Evolutionary conservation across 257 asterid genomes (phyloP).

Genomic region (Phtheirospermum japonicum): DNA sequence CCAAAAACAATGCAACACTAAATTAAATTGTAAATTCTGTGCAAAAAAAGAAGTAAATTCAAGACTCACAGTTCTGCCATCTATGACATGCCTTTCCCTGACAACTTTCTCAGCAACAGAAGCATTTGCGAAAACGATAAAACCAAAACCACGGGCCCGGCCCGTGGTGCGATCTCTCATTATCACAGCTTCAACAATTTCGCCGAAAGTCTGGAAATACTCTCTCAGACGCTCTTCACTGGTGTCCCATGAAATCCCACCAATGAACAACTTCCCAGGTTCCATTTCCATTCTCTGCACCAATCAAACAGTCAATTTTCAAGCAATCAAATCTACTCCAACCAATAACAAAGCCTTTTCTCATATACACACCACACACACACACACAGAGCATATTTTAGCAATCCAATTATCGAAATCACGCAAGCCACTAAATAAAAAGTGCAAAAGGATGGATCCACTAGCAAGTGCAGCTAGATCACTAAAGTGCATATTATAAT

Average conservation of each 20-base stretch:
- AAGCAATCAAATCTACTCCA: slow-evolving; percentile 23
- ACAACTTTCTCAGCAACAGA: slow-evolving; percentile 83
- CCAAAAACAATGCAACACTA: slow-evolving; percentile 4
- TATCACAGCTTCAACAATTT: slow-evolving; percentile 79
- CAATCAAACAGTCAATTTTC: slow-evolving; percentile 35
- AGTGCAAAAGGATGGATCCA: slow-evolving; percentile 41
- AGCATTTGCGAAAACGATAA: slow-evolving; percentile 78
- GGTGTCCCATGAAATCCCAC: slow-evolving; percentile 99
- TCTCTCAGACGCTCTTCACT: slow-evolving; percentile 76
- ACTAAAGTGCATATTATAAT: slow-evolving; percentile 18
- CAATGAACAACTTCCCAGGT: slow-evolving; percentile 74
- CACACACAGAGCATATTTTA: not conserved
- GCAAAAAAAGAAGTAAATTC: slow-evolving; percentile 19
- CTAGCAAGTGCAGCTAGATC: slow-evolving; percentile 34
- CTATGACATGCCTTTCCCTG: slow-evolving; percentile 74
- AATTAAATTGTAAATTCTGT: slow-evolving; percentile 9
- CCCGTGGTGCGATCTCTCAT: slow-evolving; percentile 95
- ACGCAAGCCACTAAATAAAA: slow-evolving; percentile 15
- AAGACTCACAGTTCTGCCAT: slow-evolving; percentile 84
- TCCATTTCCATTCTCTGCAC: slow-evolving; percentile 77
- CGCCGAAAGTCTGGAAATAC: slow-evolving; percentile 79
- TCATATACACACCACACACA: not conserved
- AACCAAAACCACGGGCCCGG: slow-evolving; percentile 96
- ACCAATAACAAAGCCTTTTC: slow-evolving; percentile 15
- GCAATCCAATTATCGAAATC: slow-evolving; percentile 22